Evolutionary conservation across 2,329 filamentous ascomycete genomes (phyloP).

Genomic region (Arachnomyces sp.): DNA sequence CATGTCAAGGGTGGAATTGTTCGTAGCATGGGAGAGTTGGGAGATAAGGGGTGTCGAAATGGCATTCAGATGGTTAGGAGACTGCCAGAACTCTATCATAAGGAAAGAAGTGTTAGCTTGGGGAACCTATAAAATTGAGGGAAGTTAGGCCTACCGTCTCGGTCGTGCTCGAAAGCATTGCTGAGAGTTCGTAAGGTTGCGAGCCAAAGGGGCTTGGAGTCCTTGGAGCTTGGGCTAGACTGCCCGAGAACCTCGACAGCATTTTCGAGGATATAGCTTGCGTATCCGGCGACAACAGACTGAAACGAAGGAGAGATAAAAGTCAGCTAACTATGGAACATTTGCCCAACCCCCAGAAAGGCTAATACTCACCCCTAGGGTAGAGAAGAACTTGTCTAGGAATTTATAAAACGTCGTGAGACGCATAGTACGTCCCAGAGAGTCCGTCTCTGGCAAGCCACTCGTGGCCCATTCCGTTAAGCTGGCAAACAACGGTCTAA

Average conservation of each 20-base stretch:
- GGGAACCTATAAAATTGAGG: background rate
- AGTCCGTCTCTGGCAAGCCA: conserved; percentile 55
- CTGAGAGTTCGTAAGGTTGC: conserved; percentile 63
- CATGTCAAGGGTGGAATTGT: conserved; percentile 37
- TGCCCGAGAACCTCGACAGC: conserved; percentile 54
- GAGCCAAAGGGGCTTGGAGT: conserved; percentile 56
- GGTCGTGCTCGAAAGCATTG: conserved; percentile 76
- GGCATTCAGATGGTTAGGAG: conserved; percentile 71
- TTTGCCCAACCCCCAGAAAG: too few relatives aligned
- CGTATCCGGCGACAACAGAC: conserved; percentile 89
- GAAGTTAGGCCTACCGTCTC: conserved; percentile 51
- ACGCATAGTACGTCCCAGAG: conserved; percentile 50
- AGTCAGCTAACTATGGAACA: conserved; percentile 11
- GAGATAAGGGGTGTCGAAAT: conserved; percentile 61
- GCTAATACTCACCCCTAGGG: conserved; percentile 53
- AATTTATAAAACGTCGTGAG: conserved; percentile 75
- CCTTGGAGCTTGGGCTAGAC: conserved; percentile 32
- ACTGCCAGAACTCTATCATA: conserved; percentile 72
- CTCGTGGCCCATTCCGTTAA: conserved; percentile 72
- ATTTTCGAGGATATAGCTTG: conserved; percentile 72
- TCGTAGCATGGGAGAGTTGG: conserved; percentile 49
- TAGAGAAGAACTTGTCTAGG: conserved; percentile 68
- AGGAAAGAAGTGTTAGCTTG: conserved; percentile 6
- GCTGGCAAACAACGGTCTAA: conserved; percentile 81
- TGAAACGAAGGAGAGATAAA: conserved; percentile 20